Evolutionary conservation across 352 stramenopile genomes (phyloP).

Genomic region (Phytophthora megakarya): DNA sequence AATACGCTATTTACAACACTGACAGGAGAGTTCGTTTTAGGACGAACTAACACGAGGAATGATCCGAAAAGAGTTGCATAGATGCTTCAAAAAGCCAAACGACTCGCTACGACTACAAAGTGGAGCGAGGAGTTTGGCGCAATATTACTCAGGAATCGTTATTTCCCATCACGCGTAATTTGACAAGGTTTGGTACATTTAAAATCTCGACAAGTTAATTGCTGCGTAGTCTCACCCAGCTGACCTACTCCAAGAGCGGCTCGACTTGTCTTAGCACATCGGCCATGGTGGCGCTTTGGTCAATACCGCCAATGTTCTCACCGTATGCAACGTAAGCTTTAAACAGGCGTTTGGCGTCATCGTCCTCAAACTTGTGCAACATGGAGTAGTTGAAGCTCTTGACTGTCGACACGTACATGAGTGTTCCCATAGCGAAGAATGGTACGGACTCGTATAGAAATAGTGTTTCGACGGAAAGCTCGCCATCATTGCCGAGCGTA

Average conservation of each 20-base stretch:
- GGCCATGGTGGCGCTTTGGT: conserved; percentile 40
- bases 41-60: too few species aligned
- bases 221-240: neutral
- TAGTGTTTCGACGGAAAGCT: conserved; percentile 42
- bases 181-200: too few species aligned
- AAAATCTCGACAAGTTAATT: neutral
- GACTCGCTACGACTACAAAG: too few species aligned
- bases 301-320: conserved; percentile 47
- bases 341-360: conserved; percentile 41
- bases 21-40: too few species aligned
- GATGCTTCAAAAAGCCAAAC: too few species aligned
- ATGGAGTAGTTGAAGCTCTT: conserved; percentile 68
- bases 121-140: too few species aligned
- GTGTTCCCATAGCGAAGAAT: conserved; percentile 49
- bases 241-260: conserved; percentile 1
- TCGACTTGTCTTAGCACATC: conserved; percentile 20
- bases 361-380: conserved; percentile 56
- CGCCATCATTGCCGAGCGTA: conserved; percentile 16
- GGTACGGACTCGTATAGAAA: conserved; percentile 59
- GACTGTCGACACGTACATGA: conserved; percentile 50
- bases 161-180: too few species aligned
- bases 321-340: conserved; percentile 50
- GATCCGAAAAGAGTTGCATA: too few species aligned
- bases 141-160: too few species aligned
- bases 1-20: too few species aligned